Conservation (phyloP, 2,329 filamentous ascomycete genomes). For the Gaeumannomyces sp. region DNA sequence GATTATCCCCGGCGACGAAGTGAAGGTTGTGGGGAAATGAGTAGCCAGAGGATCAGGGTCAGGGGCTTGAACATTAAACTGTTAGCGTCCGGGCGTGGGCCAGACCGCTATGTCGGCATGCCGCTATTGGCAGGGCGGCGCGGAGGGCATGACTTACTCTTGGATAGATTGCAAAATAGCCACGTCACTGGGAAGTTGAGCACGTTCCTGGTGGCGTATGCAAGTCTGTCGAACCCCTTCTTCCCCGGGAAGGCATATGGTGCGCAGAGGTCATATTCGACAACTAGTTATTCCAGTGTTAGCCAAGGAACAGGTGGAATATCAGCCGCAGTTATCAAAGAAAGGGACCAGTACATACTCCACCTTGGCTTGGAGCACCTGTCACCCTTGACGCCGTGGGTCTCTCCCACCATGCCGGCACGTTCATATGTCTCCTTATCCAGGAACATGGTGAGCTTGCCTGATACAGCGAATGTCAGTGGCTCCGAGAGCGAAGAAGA, state of each 20-base stretch:
- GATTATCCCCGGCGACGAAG: conserved; percentile 26
- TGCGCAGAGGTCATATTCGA: conserved; percentile 68
- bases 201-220: conserved; percentile 74
- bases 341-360: conserved; percentile 41
- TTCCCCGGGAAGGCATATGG: conserved; percentile 77
- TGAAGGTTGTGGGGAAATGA: conserved; percentile 38
- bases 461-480: conserved; percentile 31
- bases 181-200: conserved; percentile 63
- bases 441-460: conserved; percentile 67
- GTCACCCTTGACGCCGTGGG: conserved; percentile 52
- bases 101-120: no score
- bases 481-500: conserved; percentile 10
- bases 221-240: conserved; percentile 71
- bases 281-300: conserved; percentile 41
- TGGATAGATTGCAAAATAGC: conserved; percentile 63
- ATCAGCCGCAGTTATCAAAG: neutral
- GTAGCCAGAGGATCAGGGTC: conserved; percentile 42
- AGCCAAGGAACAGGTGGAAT: conserved; percentile 16
- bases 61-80: conserved; percentile 31
- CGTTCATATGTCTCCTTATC: conserved; percentile 78
- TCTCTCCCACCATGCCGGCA: conserved; percentile 70
- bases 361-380: conserved; percentile 63
- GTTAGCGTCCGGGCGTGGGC: neutral
- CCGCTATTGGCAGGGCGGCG: neutral
- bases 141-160: conserved; percentile 30